phyloP scores from a whole-genome alignment of 176 grass and related monocot genomes.

The Microstegium vimineum region DNA sequence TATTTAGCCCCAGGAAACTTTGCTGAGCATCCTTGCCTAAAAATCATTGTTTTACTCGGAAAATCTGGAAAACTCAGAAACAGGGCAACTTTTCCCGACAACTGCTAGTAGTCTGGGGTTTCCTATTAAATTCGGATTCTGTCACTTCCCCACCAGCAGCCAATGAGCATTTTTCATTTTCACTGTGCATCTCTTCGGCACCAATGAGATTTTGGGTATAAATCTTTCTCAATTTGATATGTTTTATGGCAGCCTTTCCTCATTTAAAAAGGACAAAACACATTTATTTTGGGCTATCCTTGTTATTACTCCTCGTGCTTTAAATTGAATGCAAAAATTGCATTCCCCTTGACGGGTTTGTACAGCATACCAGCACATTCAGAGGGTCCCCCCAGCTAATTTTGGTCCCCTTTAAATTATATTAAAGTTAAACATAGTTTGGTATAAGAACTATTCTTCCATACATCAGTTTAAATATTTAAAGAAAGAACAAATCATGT shows the following conservation, averaged over 20 bases:
- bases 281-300: slow-evolving; percentile 34
- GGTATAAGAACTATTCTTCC: slow-evolving; percentile 9
- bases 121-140: slow-evolving; percentile 71
- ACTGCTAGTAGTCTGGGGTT: slow-evolving; percentile 75
- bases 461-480: neutral
- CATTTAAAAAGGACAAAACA: slow-evolving; percentile 50
- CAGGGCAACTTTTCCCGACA: slow-evolving; percentile 71
- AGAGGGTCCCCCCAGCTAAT: slow-evolving; percentile 27
- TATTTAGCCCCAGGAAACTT: neutral
- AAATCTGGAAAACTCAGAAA: slow-evolving; percentile 39
- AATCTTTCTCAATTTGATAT: slow-evolving; percentile 38
- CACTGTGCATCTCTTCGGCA: slow-evolving; percentile 56
- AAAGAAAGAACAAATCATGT: neutral
- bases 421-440: neutral
- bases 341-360: slow-evolving; percentile 53
- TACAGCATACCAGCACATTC: slow-evolving; percentile 57
- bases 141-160: slow-evolving; percentile 60
- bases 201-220: slow-evolving; percentile 20
- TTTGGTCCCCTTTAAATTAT: slow-evolving; percentile 49
- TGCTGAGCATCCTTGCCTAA: neutral
- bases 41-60: slow-evolving; percentile 21
- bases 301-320: slow-evolving; percentile 51
- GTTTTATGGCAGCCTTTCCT: slow-evolving; percentile 62
- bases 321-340: slow-evolving; percentile 67
- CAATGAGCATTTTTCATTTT: slow-evolving; percentile 68